Base-by-base conservation (phyloP, 2,329 filamentous ascomycete genomes). In the Phyllosticta citribraziliensis region DNA sequence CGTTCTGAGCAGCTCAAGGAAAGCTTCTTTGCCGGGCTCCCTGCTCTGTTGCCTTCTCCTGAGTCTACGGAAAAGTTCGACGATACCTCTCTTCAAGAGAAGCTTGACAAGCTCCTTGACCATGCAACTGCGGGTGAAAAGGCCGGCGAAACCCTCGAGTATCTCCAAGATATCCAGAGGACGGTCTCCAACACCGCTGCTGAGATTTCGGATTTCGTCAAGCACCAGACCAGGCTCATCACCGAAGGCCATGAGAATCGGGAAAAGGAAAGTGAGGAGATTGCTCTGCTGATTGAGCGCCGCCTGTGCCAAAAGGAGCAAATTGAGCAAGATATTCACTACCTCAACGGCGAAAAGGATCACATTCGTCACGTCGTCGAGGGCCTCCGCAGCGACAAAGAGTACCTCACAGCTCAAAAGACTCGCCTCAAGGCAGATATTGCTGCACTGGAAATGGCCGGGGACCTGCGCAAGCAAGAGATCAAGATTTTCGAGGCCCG, bases 401-500 rank as follows among this genome's bases (percentile, higher is more conserved):
- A 96, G 63, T 84, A 85, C 57, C 79, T 97, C 60, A 80, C 82
- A 12, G 82, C 86, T 62, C 89, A 95, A 69, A 96, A 92, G 78
- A 85, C 86, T 54, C 84, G 87, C 61, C 80, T 97, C 27, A 85
- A 85, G 10, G 91, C 90, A 24, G 92, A 99, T 66, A 87, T 99
- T 0, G 92, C 91, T 5, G 89, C 91, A 9, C 82, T 99, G 1
- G 91, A 97, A 72, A 97, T 91, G 9, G 93, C 94, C 0, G 82
- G 97, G 30, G 85, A 88, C 19, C 86, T 97, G 61, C 88, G 94
- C 60, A 88, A 90, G 53, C 93, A 97, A 67, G 94, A 97, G 75
- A 84, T 99, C 63, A 85, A 90, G 54, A 82, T 88, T 25, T 97
- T 99, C 89, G 93, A 97, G 72, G 79, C 83, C 11, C 88, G 93